phyloP scores from a whole-genome alignment of 1,139 yeast genomes.

The Yamadazyma friedrichii region DNA sequence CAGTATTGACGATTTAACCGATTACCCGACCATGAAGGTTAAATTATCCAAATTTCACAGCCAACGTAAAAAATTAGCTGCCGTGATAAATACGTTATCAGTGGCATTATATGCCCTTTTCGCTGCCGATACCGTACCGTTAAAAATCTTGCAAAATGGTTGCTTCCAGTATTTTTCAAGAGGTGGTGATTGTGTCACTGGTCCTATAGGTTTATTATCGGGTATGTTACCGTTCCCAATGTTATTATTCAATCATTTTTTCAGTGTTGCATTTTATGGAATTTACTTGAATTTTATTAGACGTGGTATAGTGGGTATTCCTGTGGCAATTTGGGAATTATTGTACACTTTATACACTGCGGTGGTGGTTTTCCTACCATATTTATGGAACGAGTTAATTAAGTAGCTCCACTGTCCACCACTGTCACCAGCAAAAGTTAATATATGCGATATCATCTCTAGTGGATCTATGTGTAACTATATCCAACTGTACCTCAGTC shows the following conservation, averaged over 20 bases:
- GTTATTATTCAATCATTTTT: slow-evolving; percentile 78
- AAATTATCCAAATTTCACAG: slow-evolving; percentile 67
- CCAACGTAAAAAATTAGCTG: slow-evolving; percentile 73
- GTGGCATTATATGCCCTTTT: slow-evolving; percentile 87
- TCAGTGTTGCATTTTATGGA: slow-evolving; percentile 85
- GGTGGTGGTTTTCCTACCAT: slow-evolving; percentile 74
- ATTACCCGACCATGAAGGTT: slow-evolving; percentile 53
- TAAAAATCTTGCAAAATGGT: slow-evolving; percentile 76
- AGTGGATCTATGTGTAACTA: no score
- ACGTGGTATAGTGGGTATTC: slow-evolving; percentile 67
- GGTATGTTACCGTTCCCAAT: slow-evolving; percentile 80
- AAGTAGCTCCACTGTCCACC: not conserved
- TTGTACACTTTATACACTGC: slow-evolving; percentile 74
- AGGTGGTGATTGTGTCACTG: slow-evolving; percentile 78
- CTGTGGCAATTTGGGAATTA: slow-evolving; percentile 69
- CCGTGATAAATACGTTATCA: slow-evolving; percentile 87
- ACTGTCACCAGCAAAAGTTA: not conserved
- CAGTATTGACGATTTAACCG: slow-evolving; percentile 56
- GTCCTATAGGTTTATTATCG: slow-evolving; percentile 81
- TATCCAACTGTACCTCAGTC: no score
- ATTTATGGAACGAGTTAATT: slow-evolving; percentile 52
- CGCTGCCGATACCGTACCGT: slow-evolving; percentile 74
- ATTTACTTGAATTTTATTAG: slow-evolving; percentile 66
- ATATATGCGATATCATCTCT: no score
- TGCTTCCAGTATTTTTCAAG: slow-evolving; percentile 81